These are phyloP conservation scores for Aphanocladium album DNA, from an alignment of 2,329 filamentous ascomycete genomes.

Conservation along the genomic window DNA sequence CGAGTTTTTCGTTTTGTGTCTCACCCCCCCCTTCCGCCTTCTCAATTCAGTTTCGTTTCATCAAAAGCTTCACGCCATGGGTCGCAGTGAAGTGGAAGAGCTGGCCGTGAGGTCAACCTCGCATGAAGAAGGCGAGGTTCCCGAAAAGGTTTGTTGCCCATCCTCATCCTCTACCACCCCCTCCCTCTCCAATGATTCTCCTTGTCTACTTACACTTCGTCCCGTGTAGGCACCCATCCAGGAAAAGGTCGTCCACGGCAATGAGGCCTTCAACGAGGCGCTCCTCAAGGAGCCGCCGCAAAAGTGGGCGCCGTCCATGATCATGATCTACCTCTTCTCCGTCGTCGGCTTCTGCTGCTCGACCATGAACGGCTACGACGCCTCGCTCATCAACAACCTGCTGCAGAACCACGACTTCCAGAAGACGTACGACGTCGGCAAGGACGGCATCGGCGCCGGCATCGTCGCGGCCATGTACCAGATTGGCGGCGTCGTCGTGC, in stretches of 20 bases:
- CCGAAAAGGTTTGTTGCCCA: constrained; percentile 6
- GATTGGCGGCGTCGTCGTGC: constrained; percentile 42
- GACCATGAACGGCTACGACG: constrained; percentile 48
- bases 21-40: not conserved
- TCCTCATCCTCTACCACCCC: not conserved
- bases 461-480: constrained; percentile 49
- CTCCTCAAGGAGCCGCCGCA: constrained; percentile 46
- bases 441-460: constrained; percentile 43
- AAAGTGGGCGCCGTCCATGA: constrained; percentile 33
- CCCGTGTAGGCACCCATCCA: constrained; percentile 11
- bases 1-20: not conserved
- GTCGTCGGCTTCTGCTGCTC: constrained; percentile 45
- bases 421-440: constrained; percentile 34
- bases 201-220: not conserved
- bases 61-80: not conserved
- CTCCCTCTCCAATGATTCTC: not conserved
- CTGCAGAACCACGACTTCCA: constrained; percentile 34
- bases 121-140: not conserved
- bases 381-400: constrained; percentile 16
- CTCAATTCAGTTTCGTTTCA: not conserved
- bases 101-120: not conserved
- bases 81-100: not conserved
- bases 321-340: constrained; percentile 40
- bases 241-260: constrained; percentile 44
- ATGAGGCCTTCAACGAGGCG: constrained; percentile 51